Evolutionary conservation across 495 filamentous ascomycete genomes (phyloP), one percentile per base, ranked within the genome.

Genomic region (Entonaema liquescens): DNA sequence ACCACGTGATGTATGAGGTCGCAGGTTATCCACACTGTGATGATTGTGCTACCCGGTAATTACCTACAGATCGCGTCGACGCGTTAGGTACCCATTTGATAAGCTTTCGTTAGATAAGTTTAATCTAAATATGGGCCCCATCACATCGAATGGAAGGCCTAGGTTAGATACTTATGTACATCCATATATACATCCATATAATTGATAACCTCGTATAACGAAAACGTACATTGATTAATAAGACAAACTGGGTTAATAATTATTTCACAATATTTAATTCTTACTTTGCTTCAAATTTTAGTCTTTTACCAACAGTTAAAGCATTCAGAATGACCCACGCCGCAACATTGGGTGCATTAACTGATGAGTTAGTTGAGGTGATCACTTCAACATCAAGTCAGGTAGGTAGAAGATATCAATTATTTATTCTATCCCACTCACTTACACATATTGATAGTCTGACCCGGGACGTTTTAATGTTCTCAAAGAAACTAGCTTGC

Each of bases 321-420:
- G 66, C 74, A 53, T 13, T 52, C 23, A 68, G 11, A 21, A 89
- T 89, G 86, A 80, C 86, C 26, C 81, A 83, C 62, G 70, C 80
- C 52, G 80, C 80, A 26, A 79, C 80, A 35, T 78, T 88, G 1
- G 78, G 75, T 13, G 82, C 80, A 38, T 77, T 89, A 62, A 83
- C 84, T 8, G 87, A 86, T 49, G 85, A 88, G 62, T 81, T 92
- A 11, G 77, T 90, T 17, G 71, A 79, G 12, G 78, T 79, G 49
- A 72, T 84, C 60, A 69, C 75, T 29, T 74, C 73, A 62, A 76
- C 68, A 67, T 81, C 76, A 25, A 56, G 50, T 19, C 70, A 73
- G 62, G 76, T 78, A 65, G 40, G 70, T 40, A 67, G 35, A 47
- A 42, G 31, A 38, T 52, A n/a, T 38, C 19, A 19, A 21, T 17